Conservation (phyloP, 441 rosid genomes). For the Euphorbia celastroides region DNA sequence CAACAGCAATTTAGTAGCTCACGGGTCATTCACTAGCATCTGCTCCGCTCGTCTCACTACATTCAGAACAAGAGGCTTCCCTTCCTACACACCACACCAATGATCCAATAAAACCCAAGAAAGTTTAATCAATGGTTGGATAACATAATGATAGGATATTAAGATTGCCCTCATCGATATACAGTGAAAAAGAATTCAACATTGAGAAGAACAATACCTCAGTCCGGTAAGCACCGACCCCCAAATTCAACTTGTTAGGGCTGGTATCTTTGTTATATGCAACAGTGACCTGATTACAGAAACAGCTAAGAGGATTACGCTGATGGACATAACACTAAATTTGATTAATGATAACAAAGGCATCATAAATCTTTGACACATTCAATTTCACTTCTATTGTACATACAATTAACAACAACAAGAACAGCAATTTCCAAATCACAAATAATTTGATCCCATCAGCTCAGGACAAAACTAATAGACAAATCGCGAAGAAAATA, state of each 20-base stretch:
- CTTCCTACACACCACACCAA: slow-evolving; percentile 49
- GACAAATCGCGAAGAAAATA: too few relatives aligned
- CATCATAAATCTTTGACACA: too few relatives aligned
- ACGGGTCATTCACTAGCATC: slow-evolving; percentile 73
- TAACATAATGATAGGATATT: too few relatives aligned
- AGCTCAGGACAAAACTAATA: too few relatives aligned
- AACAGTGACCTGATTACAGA: slow-evolving; percentile 52
- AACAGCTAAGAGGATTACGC: not conserved
- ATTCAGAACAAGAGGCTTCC: slow-evolving; percentile 88
- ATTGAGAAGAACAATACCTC: slow-evolving; percentile 39
- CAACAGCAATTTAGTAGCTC: slow-evolving; percentile 1
- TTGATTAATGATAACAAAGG: not conserved
- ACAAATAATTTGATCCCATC: too few relatives aligned
- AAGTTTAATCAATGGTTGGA: too few relatives aligned
- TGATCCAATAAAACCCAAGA: too few relatives aligned
- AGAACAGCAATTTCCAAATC: too few relatives aligned
- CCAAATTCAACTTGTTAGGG: slow-evolving; percentile 85
- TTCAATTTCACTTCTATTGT: too few relatives aligned
- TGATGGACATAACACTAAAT: not conserved
- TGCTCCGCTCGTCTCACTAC: slow-evolving; percentile 95
- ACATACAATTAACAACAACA: too few relatives aligned
- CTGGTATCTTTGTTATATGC: slow-evolving; percentile 93
- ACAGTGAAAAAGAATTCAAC: not conserved
- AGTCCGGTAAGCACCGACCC: slow-evolving; percentile 96
- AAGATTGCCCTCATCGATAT: too few relatives aligned